Evolutionary conservation across 202 grass and related monocot species (phyloP), one percentile per base, ranked within the genome.

Genomic region (Carex arenaria): DNA sequence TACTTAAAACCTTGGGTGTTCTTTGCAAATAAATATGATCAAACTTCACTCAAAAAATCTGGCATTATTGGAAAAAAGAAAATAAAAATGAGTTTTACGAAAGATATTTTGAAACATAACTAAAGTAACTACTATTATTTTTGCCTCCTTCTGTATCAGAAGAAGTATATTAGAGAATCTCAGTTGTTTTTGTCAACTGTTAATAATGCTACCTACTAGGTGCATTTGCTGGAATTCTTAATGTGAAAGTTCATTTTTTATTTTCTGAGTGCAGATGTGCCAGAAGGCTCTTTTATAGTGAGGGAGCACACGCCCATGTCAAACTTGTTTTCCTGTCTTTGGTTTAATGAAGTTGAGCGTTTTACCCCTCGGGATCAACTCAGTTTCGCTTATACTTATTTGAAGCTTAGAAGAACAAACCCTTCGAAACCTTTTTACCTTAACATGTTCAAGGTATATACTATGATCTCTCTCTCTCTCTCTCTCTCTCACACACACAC

Each of bases 211-310:
- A 30, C 26, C 73, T 60, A 12, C 73, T 9, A 38, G 60, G 73
- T 12, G 28, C 73, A 56, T 78, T 34, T 19, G 15, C 51, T 31
- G 17, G 53, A 78, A n/a, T 60, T 55, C 52, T 19, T 59, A 78
- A 59, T 78, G 17, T 5, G 11, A 72, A 51, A 14, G 40, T 38
- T 80, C 13, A 66, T 8, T 66, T 43, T 82, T 32, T 69, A 82
- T 69, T 56, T 82, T 82, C 51, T 55, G 20, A 68, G 2, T 77
- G 53, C 88, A 99, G 96, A 99, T 94, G 96, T 99, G 28, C 96
- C 96, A 72, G 96, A 99, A 94, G 96, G 96, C 47, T 99, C 96
- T 86, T 99, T 99, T 79, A 99, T 99, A 13, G 88, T 94, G 85
- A 92, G 93, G 78, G 93, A 90, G 79, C 96, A 98, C 87, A 98